Conservation (phyloP, 345 rosid species). For the Psidium guajava region DNA sequence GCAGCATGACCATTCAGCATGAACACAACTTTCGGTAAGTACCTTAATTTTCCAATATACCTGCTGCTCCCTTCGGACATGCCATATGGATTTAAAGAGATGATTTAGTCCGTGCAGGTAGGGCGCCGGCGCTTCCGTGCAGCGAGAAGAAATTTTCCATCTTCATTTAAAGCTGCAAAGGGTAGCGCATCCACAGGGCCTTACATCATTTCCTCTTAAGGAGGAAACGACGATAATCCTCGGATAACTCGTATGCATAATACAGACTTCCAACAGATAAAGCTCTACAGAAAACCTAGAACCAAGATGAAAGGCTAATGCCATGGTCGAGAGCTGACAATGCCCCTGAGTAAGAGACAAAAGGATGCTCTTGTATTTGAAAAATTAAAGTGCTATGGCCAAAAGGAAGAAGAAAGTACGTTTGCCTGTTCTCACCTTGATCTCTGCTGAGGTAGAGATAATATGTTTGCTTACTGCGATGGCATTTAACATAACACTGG, state of each 20-base stretch:
- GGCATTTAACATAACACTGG: slow-evolving; percentile 71
- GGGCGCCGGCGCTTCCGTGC: slow-evolving; percentile 77
- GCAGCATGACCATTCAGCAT: neutral
- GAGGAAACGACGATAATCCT: neutral
- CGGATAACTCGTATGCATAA: neutral
- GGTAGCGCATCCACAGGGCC: slow-evolving; percentile 2
- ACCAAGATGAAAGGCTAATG: neutral
- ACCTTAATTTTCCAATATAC: slow-evolving; percentile 84
- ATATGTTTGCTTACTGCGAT: slow-evolving; percentile 61
- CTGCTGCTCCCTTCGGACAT: slow-evolving; percentile 64
- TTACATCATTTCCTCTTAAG: neutral
- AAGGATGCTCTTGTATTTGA: neutral
- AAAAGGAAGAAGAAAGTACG: neutral
- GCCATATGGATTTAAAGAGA: slow-evolving; percentile 58
- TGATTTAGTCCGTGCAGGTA: slow-evolving; percentile 79
- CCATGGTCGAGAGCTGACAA: neutral
- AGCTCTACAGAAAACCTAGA: neutral
- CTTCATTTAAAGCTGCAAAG: slow-evolving; percentile 64
- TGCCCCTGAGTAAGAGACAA: neutral
- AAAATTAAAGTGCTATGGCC: neutral
- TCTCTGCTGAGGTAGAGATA: slow-evolving; percentile 65
- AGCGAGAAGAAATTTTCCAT: slow-evolving; percentile 93
- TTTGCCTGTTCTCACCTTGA: slow-evolving; percentile 34
- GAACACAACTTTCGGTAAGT: neutral
- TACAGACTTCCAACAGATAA: neutral